Evolutionary conservation across 2,329 filamentous ascomycete genomes (phyloP).

Genomic region (Lachnellula willkommii): DNA sequence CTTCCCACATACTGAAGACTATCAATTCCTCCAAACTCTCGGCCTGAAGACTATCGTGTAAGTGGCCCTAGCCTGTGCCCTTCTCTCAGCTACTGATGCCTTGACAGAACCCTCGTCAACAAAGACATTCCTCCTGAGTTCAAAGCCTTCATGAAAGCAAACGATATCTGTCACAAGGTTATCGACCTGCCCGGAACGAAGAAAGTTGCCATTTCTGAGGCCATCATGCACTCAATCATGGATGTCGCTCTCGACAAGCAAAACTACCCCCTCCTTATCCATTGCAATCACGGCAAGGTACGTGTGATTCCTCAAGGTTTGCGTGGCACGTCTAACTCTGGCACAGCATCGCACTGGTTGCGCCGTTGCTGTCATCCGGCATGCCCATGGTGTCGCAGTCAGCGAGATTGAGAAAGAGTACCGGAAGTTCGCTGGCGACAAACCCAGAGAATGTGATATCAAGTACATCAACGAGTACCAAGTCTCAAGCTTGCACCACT

Average conservation of each 20-base stretch:
- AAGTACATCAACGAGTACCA: constrained; percentile 52
- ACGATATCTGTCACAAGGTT: constrained; percentile 66
- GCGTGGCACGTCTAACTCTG: constrained; percentile 11
- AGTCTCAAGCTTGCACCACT: constrained; percentile 34
- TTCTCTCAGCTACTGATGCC: constrained; percentile 10
- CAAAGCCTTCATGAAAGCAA: constrained; percentile 56
- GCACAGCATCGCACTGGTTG: constrained; percentile 79
- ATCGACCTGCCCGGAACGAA: constrained; percentile 87
- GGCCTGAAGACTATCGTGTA: constrained; percentile 76
- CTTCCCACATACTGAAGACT: constrained; percentile 68
- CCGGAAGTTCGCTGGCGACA: constrained; percentile 55
- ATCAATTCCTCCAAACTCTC: constrained; percentile 61
- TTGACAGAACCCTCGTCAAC: constrained; percentile 54
- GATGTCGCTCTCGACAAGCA: constrained; percentile 62
- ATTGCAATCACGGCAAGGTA: constrained; percentile 89
- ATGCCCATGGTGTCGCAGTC: constrained; percentile 62
- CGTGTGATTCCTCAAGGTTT: constrained; percentile 16
- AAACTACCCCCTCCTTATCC: constrained; percentile 77
- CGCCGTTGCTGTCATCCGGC: constrained; percentile 74
- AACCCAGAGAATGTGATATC: constrained; percentile 55
- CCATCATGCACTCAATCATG: constrained; percentile 66
- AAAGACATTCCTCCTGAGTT: constrained; percentile 53
- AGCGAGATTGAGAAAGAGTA: constrained; percentile 68
- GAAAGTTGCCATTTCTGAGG: constrained; percentile 62
- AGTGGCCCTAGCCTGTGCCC: constrained; percentile 28